phyloP scores from a whole-genome alignment of 768 basidiomycete genomes.

The Russula dissimulans region DNA sequence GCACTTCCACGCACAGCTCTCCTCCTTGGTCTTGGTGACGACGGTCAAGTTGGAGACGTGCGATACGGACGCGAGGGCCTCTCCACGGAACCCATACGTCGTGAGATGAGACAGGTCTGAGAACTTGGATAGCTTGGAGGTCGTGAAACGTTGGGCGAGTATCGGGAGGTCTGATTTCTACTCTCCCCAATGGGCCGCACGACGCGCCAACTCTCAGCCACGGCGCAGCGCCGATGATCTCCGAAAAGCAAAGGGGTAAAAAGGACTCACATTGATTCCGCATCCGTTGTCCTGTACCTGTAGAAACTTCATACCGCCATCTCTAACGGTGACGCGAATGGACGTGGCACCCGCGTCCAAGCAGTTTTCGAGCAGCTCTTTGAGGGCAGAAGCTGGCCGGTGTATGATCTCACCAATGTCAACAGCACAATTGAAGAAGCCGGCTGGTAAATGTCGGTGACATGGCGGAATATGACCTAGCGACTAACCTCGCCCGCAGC shows the following conservation, averaged over 20 bases:
- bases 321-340: slow-evolving; percentile 83
- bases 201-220: neutral
- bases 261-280: slow-evolving; percentile 73
- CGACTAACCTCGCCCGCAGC: slow-evolving; percentile 49
- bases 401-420: slow-evolving; percentile 57
- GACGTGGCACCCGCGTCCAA: slow-evolving; percentile 89
- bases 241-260: neutral
- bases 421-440: neutral
- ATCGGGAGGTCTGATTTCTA: slow-evolving; percentile 86
- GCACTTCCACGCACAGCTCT: slow-evolving; percentile 89
- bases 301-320: slow-evolving; percentile 89
- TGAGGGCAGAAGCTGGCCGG: slow-evolving; percentile 87
- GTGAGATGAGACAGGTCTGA: slow-evolving; percentile 75
- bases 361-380: slow-evolving; percentile 90
- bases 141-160: slow-evolving; percentile 90
- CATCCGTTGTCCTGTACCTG: slow-evolving; percentile 97
- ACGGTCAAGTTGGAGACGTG: slow-evolving; percentile 87
- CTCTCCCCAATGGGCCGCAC: too few species aligned
- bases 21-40: slow-evolving; percentile 78
- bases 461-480: too few species aligned
- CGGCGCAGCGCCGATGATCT: too few species aligned
- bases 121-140: slow-evolving; percentile 82
- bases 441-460: too few species aligned
- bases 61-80: slow-evolving; percentile 92
- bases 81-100: slow-evolving; percentile 96